Evolutionary conservation across 495 filamentous ascomycete genomes (phyloP).

Genomic region (Hapsidospora chrysogenum): DNA sequence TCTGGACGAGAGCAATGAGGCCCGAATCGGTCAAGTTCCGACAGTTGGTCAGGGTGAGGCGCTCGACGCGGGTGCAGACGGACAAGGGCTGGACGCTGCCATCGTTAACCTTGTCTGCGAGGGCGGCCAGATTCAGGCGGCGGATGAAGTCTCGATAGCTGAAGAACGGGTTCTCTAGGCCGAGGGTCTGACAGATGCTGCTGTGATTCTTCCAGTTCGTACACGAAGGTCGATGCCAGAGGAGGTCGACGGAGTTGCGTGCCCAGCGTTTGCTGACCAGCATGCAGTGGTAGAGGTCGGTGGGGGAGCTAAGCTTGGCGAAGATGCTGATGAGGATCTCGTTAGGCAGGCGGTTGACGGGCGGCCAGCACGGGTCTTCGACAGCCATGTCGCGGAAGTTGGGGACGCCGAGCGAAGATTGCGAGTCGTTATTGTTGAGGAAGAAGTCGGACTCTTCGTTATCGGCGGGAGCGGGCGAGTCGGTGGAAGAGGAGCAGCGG

Average conservation of each 20-base stretch:
- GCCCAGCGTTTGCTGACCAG: constrained; percentile 87
- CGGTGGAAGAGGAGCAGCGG: constrained; percentile 52
- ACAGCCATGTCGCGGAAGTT: constrained; percentile 57
- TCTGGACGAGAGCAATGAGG: constrained; percentile 60
- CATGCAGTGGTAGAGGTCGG: constrained; percentile 80
- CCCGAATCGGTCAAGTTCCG: constrained; percentile 67
- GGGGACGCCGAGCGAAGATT: constrained; percentile 71
- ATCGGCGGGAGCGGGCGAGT: constrained; percentile 63
- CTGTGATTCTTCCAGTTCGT: constrained; percentile 65
- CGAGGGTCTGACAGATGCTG: constrained; percentile 61
- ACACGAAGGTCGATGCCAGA: constrained; percentile 91
- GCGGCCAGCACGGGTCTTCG: constrained; percentile 47
- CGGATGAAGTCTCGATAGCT: constrained; percentile 75
- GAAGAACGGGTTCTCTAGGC: constrained; percentile 55
- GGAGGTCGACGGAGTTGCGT: constrained; percentile 73
- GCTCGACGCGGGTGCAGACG: constrained; percentile 80
- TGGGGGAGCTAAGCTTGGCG: constrained; percentile 55
- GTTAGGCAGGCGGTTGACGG: constrained; percentile 71
- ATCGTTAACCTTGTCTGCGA: constrained; percentile 68
- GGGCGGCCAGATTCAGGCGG: constrained; percentile 70
- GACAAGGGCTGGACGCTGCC: constrained; percentile 70
- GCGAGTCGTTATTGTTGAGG: constrained; percentile 69
- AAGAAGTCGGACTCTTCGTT: constrained; percentile 89
- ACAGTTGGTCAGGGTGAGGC: constrained; percentile 87
- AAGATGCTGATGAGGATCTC: constrained; percentile 92